Evolutionary conservation across 768 basidiomycete genomes (phyloP), one percentile per base, ranked within the genome.

Genomic region (Amyloporia xantha): DNA sequence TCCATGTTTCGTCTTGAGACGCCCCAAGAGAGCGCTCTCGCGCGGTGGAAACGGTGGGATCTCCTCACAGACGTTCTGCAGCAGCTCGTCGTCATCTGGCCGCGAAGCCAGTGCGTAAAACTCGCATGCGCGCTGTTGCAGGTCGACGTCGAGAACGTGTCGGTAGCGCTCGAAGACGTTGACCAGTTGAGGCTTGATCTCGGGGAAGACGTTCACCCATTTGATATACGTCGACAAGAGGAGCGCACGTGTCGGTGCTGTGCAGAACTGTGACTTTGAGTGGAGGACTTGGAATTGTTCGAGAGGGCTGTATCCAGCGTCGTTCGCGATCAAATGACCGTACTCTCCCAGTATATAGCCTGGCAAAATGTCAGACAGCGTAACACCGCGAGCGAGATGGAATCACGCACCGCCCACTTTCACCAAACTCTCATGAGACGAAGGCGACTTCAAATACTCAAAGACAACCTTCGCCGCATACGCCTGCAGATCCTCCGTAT

Each of bases 161-260:
- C 92, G 84, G 62, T 96, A 98, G 13, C 93, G 90, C 59, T 97
- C 93, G 58, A 99, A 96, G 58, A 98, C 91, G 65, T 85, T 88
- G 63, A 97, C 59, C 24, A 99, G 79, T 56, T 97, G 93, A 5
- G 84, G 78, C 59, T 94, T 96, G 69, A 99, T 96, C 66, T 99
- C 96, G 17, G 96, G 96, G 68, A 98, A 99, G 49, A 99, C 90
- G 64, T 99, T 99, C 54, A 96, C 92, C 95, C 95, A 98, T 78
- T 99, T 99, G 72, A 97, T 86, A 64, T 99, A 99, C 1, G 96
- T 97, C 10, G 96, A 95, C 28, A 99, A 74, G 23, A 99, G 79
- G 25, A 99, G 75, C 0, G 94, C 86, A 27, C 95, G 82, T 6
- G 96, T 98, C 25, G 93, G 71, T 4, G 94, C 92, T 30, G 88